Conservation (phyloP, 768 basidiomycete genomes). For the Pleurotus djamor region DNA sequence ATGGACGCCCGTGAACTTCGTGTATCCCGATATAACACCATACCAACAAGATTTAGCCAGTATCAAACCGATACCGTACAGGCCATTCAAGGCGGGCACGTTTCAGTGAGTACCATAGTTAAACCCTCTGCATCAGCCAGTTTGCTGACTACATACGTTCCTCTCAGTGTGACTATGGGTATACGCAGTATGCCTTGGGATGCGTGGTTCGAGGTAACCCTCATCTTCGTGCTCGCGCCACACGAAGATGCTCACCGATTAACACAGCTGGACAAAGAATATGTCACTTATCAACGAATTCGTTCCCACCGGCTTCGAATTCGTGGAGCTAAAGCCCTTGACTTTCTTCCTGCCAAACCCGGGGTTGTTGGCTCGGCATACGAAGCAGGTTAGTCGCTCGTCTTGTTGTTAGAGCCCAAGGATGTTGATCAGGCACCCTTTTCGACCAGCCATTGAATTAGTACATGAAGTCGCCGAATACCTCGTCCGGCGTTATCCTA, state of each 20-base stretch:
- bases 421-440: not conserved
- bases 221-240: too few relatives aligned
- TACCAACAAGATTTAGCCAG: conserved; percentile 35
- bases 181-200: conserved; percentile 66
- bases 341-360: conserved; percentile 47
- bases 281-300: conserved; percentile 52
- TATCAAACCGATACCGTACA: conserved; percentile 58
- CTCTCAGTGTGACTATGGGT: conserved; percentile 62
- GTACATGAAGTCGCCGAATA: conserved; percentile 71
- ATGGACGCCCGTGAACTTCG: conserved; percentile 51
- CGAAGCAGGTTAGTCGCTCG: conserved; percentile 30
- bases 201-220: conserved; percentile 76
- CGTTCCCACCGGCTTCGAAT: conserved; percentile 53
- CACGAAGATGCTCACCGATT: too few relatives aligned
- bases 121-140: too few relatives aligned
- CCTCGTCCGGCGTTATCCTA: conserved; percentile 60
- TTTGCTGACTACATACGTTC: not conserved
- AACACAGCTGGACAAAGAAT: conserved; percentile 57
- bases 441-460: conserved; percentile 58
- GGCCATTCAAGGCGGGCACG: conserved; percentile 61
- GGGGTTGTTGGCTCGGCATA: conserved; percentile 32
- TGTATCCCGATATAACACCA: conserved; percentile 48
- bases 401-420: not conserved
- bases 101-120: conserved; percentile 50
- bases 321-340: conserved; percentile 45